Conservation (phyloP, 2,329 filamentous ascomycete species). For the Paecilomyces niveus region DNA sequence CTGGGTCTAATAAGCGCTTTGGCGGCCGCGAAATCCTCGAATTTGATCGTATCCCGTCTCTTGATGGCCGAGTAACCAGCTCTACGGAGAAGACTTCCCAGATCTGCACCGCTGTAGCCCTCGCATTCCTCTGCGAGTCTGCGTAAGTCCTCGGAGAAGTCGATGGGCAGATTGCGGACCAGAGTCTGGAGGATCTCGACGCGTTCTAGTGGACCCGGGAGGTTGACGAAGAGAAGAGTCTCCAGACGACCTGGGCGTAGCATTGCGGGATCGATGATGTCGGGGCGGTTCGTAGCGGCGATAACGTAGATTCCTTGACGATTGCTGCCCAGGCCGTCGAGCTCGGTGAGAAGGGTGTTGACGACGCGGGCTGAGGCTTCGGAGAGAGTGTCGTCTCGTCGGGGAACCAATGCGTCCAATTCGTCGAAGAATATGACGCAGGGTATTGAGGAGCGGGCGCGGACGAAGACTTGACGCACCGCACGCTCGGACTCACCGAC, state of each 20-base stretch:
- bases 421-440: conserved; percentile 99
- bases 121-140: conserved; percentile 64
- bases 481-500: conserved; percentile 94
- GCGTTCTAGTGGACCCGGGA: conserved; percentile 71
- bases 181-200: conserved; percentile 76
- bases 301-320: conserved; percentile 88
- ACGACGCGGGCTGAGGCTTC: conserved; percentile 86
- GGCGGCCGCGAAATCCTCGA: conserved; percentile 36
- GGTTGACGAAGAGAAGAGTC: conserved; percentile 79
- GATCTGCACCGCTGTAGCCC: conserved; percentile 68
- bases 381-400: conserved; percentile 67
- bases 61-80: conserved; percentile 53
- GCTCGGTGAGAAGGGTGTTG: conserved; percentile 87
- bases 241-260: conserved; percentile 84
- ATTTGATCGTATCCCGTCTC: conserved; percentile 40
- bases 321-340: conserved; percentile 71
- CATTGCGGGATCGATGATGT: conserved; percentile 96
- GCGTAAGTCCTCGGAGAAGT: conserved; percentile 50
- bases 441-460: conserved; percentile 76
- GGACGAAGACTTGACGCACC: conserved; percentile 83
- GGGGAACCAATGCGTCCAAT: conserved; percentile 83
- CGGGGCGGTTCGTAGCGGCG: conserved; percentile 87
- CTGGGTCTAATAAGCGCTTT: conserved; percentile 38
- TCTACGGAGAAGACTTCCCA: conserved; percentile 52
- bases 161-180: conserved; percentile 43